A percentile compares a stretch with the other conserved stretches of the same genome.
phyloP scores from a whole-genome alignment of 2,329 filamentous ascomycete genomes.

The Trichoderma sp. region DNA sequence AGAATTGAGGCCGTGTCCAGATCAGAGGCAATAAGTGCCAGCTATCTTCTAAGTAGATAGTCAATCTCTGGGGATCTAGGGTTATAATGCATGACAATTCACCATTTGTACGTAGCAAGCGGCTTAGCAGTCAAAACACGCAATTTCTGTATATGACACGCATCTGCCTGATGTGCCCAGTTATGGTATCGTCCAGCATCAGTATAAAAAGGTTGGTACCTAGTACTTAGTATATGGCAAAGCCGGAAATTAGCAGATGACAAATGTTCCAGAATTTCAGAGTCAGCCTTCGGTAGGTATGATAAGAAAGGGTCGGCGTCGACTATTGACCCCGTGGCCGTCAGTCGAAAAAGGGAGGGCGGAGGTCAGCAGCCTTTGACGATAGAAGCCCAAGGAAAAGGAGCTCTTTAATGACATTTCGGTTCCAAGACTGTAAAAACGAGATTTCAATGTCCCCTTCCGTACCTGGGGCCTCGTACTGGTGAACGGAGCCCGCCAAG shows the following conservation, averaged over 20 bases:
- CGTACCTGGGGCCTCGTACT: neutral
- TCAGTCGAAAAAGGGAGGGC: neutral
- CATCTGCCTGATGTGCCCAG: neutral
- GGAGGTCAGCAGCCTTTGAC: neutral
- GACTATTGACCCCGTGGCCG: neutral
- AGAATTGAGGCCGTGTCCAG: neutral
- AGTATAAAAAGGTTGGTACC: neutral
- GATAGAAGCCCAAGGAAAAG: neutral
- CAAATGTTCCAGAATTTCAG: neutral
- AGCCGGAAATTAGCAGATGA: neutral
- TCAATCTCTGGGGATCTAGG: neutral
- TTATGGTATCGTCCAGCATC: neutral
- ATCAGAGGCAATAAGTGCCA: neutral
- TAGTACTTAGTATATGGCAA: neutral
- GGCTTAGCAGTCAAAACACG: neutral
- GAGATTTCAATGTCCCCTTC: neutral
- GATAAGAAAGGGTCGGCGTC: neutral
- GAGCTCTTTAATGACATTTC: neutral
- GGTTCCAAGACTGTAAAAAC: neutral
- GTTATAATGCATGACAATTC: neutral
- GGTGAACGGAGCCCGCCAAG: slow-evolving; percentile 4
- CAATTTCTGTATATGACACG: neutral
- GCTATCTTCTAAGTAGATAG: neutral
- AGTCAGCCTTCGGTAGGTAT: neutral
- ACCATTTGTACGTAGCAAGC: neutral